Conservation (phyloP, 306 rosid genomes). For the Acmispon strigosus region DNA sequence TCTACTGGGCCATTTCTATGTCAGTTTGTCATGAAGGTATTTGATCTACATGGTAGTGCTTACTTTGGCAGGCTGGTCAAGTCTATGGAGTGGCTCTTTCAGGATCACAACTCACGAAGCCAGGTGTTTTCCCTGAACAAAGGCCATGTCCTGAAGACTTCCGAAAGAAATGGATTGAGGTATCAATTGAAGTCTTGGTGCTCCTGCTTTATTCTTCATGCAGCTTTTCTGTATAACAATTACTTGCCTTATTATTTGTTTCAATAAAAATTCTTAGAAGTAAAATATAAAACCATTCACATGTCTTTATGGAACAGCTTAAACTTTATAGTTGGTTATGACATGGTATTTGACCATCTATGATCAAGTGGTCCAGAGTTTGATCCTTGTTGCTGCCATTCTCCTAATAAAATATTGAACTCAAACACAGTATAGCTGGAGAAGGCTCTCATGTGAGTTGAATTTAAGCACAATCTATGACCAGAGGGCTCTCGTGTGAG, state of each 20-base stretch:
- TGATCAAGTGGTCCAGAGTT: too few species aligned
- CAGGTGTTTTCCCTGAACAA: slow-evolving; percentile 77
- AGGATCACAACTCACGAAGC: slow-evolving; percentile 66
- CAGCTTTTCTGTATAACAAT: not conserved
- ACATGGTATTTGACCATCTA: too few species aligned
- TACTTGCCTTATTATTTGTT: not conserved
- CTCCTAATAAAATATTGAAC: too few species aligned
- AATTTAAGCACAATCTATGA: too few species aligned
- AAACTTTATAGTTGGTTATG: too few species aligned
- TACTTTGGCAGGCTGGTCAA: slow-evolving; percentile 84
- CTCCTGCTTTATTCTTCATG: not conserved
- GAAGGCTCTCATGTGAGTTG: too few species aligned
- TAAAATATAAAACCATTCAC: too few species aligned
- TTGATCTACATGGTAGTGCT: slow-evolving; percentile 4
- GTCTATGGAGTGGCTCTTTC: slow-evolving; percentile 84
- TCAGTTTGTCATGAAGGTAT: slow-evolving; percentile 18
- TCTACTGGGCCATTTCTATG: not conserved
- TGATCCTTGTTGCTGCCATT: too few species aligned
- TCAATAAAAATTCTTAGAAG: not conserved
- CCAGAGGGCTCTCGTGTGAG: too few species aligned
- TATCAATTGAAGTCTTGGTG: slow-evolving; percentile 9
- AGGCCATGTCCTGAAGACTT: slow-evolving; percentile 67
- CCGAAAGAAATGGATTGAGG: slow-evolving; percentile 96
- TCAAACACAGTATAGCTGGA: too few species aligned
- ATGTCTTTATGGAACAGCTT: too few species aligned